These are phyloP conservation scores for Alternaria alternata DNA, from an alignment of 2,329 filamentous ascomycete species.

Conservation along the genomic window DNA sequence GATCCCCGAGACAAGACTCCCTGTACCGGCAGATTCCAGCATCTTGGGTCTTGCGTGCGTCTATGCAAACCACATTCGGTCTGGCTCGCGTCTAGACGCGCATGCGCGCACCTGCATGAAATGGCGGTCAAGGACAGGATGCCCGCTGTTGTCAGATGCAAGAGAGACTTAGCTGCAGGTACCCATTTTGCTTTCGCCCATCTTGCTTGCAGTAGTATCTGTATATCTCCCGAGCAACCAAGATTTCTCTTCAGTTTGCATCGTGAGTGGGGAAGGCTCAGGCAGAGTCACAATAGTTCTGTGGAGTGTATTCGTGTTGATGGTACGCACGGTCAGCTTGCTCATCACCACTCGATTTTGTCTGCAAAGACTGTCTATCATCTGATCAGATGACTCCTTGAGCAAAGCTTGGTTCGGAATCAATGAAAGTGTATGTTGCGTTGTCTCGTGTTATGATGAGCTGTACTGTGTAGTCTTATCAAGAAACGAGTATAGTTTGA, in stretches of 20 bases:
- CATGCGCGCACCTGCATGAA: conserved; percentile 21
- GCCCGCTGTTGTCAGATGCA: conserved; percentile 6
- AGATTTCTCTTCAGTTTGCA: neutral
- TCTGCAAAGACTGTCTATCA: neutral
- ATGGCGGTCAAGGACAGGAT: conserved; percentile 21
- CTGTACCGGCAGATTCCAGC: conserved; percentile 15
- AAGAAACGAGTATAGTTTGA: neutral
- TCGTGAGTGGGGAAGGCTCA: neutral
- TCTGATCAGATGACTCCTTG: neutral
- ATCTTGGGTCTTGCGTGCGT: conserved; percentile 11
- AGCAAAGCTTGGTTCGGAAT: neutral
- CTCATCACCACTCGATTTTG: neutral
- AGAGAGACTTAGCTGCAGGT: conserved; percentile 16
- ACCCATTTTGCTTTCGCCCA: neutral
- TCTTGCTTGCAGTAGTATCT: conserved; percentile 5
- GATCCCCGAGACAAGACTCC: conserved; percentile 11
- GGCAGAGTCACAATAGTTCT: neutral
- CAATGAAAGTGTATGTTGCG: neutral
- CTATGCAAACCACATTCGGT: conserved; percentile 4
- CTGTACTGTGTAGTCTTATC: neutral
- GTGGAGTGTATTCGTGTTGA: neutral
- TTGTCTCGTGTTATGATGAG: conserved; percentile 1
- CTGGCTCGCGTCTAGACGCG: conserved; percentile 2
- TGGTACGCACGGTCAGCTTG: neutral
- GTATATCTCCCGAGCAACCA: conserved; percentile 5